Evolutionary conservation across 345 rosid species (phyloP).

Genomic region (Rhizophora apiculata): DNA sequence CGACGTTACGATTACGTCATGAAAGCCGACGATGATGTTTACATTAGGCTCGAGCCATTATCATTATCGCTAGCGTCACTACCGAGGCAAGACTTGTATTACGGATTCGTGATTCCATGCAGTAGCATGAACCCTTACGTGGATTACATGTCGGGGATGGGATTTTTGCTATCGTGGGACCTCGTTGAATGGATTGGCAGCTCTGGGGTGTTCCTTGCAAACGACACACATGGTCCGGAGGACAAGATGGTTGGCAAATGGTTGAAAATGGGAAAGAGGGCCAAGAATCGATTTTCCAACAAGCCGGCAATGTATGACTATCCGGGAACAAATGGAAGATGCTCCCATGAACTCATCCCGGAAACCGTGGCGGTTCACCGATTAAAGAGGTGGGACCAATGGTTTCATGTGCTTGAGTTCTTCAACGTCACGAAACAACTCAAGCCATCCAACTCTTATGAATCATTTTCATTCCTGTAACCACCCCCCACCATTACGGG

Average conservation of each 20-base stretch:
- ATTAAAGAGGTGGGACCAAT: slow-evolving; percentile 42
- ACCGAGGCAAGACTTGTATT: slow-evolving; percentile 35
- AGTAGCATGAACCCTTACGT: slow-evolving; percentile 30
- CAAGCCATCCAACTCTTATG: slow-evolving; percentile 7
- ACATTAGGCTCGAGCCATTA: slow-evolving; percentile 24
- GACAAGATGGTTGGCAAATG: slow-evolving; percentile 45
- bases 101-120: slow-evolving; percentile 44
- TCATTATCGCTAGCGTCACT: slow-evolving; percentile 24
- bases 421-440: slow-evolving; percentile 41
- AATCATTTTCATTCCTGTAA: no score
- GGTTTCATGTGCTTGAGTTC: slow-evolving; percentile 30
- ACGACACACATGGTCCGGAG: slow-evolving; percentile 32
- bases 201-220: slow-evolving; percentile 28
- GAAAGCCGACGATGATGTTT: slow-evolving; percentile 44
- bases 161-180: slow-evolving; percentile 42
- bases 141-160: slow-evolving; percentile 49
- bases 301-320: slow-evolving; percentile 46
- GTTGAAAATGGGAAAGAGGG: slow-evolving; percentile 39
- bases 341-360: slow-evolving; percentile 40
- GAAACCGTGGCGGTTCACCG: slow-evolving; percentile 38
- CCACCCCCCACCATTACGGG: no score
- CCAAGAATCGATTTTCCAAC: slow-evolving; percentile 25
- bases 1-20: slow-evolving; percentile 32
- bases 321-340: slow-evolving; percentile 37
- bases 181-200: slow-evolving; percentile 40